Percentiles rank a stretch among this genome's conserved stretches.
Evolutionary conservation across 805 yeast species (phyloP).

Genomic region (Starmerella powellii): DNA sequence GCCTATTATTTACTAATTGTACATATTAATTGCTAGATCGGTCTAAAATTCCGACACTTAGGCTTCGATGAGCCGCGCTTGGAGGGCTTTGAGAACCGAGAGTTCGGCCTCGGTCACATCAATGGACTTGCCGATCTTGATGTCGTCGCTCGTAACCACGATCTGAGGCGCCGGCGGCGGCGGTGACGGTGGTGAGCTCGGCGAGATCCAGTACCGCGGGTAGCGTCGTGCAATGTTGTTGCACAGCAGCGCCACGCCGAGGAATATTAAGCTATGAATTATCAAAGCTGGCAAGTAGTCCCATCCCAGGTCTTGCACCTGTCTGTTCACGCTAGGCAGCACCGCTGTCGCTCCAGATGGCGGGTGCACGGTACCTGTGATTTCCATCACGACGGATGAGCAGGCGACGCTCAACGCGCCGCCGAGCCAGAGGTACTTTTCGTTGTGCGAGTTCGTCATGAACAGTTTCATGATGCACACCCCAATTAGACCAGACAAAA

Average conservation of each 20-base stretch:
- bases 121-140: background rate
- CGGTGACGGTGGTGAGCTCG: slow-evolving; percentile 3
- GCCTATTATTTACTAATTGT: too few relatives aligned
- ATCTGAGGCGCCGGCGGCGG: background rate
- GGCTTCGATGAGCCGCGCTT: too few relatives aligned
- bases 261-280: slow-evolving; percentile 38
- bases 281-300: slow-evolving; percentile 49
- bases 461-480: slow-evolving; percentile 45
- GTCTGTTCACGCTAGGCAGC: slow-evolving; percentile 40
- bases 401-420: slow-evolving; percentile 49
- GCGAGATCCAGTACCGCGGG: slow-evolving; percentile 43
- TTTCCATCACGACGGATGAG: slow-evolving; percentile 42
- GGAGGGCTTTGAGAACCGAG: too few relatives aligned
- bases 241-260: slow-evolving; percentile 40
- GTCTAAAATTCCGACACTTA: too few relatives aligned
- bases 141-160: background rate
- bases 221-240: slow-evolving; percentile 44
- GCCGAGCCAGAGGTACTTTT: slow-evolving; percentile 41
- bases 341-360: slow-evolving; percentile 64
- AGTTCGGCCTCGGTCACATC: too few relatives aligned
- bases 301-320: slow-evolving; percentile 46
- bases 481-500: slow-evolving; percentile 43
- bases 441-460: slow-evolving; percentile 34
- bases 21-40: too few relatives aligned
- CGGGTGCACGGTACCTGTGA: slow-evolving; percentile 51